A percentile compares a stretch with the other conserved stretches of the same genome.
Evolutionary conservation across 257 asterid species (phyloP).

Genomic region (Solanum okadae): DNA sequence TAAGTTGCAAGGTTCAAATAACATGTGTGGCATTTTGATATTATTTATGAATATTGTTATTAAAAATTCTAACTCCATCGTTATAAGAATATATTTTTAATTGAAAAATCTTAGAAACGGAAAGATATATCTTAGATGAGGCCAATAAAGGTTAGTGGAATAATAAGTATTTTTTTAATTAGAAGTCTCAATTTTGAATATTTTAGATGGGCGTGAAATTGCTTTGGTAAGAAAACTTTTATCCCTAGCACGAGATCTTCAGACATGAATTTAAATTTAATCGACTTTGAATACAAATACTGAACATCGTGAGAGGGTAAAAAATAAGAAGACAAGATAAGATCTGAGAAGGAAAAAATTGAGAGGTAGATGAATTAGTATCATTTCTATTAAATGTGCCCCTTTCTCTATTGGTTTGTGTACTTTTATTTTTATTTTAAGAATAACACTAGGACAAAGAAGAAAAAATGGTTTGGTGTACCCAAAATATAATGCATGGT

Average conservation of each 20-base stretch:
- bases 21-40: background rate
- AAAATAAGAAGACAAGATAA: background rate
- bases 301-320: background rate
- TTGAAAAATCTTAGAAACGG: background rate
- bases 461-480: background rate
- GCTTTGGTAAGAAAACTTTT: background rate
- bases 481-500: background rate
- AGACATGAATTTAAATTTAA: background rate
- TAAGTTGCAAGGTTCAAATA: background rate
- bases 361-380: background rate
- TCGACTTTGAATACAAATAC: background rate
- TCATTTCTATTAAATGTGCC: background rate
- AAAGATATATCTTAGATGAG: background rate
- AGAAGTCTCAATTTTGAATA: background rate
- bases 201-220: rapidly evolving
- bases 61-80: background rate
- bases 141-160: background rate
- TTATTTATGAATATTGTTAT: background rate
- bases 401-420: background rate
- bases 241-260: background rate
- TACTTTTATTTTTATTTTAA: background rate
- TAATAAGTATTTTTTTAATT: background rate
- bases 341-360: background rate
- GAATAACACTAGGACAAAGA: background rate
- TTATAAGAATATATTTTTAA: background rate